Evolutionary conservation across 2,329 filamentous ascomycete species (phyloP), one percentile per base, ranked within the genome.

Genomic region (Septoria petroselini): DNA sequence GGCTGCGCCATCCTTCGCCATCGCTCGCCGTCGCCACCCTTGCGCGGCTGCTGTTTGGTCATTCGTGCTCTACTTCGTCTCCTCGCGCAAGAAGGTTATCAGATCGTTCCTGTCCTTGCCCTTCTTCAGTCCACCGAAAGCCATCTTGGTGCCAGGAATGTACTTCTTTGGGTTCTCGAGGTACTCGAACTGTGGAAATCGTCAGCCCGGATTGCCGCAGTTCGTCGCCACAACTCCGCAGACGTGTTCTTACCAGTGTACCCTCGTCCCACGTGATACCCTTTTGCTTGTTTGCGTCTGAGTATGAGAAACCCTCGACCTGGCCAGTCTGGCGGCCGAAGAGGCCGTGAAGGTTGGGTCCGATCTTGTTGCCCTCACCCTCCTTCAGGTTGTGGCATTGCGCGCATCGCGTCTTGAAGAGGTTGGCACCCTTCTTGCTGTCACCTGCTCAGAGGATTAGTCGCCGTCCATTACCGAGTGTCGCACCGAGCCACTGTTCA

Each of bases 81-180:
- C 72, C 59, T 86, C 77, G 73, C 81, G 78, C 70, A 89, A 80
- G 82, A 75, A 87, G 68, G 89, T 90, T 83, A 98, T 95, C 68
- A 98, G 81, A 76, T 98, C 91, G 75, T 97, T 95, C 74, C 93
- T 84, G 80, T 97, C 93, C 88, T 97, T 97, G 71, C 84, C 83
- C 88, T 98, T 98, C 91, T 98, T 98, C 71, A 98, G 83, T 75
- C 93, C 93, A 78, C 93, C 93, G 73, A 97, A 98, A 68, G 93
- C 93, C 93, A 98, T 98, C 89, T 97, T 98, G 79, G 93, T 98
- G 66, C 93, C 93, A 65, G 93, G 93, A 62, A 98, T 96, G 84
- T 91, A 98, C 83, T 97, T 97, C 86, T 98, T 98, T 78, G 93
- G 93, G 86, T 97, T 97, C 84, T 98, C 93, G 69, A 98, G 91